Evolutionary conservation across 331 rosid species (phyloP).

Genomic region (Acacia pycnantha): DNA sequence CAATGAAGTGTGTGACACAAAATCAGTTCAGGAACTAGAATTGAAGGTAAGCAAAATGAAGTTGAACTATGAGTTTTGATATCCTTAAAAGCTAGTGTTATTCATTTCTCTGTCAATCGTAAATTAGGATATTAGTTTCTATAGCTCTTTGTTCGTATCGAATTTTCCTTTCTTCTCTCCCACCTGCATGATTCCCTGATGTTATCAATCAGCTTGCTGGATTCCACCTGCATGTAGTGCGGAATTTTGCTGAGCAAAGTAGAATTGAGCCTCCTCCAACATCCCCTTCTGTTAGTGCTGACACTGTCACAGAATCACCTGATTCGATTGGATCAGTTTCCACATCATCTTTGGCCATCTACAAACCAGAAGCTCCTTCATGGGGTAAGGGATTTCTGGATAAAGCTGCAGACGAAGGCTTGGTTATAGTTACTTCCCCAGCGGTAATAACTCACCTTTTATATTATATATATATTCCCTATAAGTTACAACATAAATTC

Average conservation of each 20-base stretch:
- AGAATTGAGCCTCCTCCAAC: slow-evolving; percentile 41
- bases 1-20: slow-evolving; percentile 64
- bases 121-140: neutral
- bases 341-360: slow-evolving; percentile 59
- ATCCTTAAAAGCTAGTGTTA: slow-evolving; percentile 10
- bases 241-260: slow-evolving; percentile 43
- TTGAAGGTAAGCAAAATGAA: slow-evolving; percentile 59
- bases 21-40: slow-evolving; percentile 66
- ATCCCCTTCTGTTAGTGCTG: slow-evolving; percentile 40
- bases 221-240: slow-evolving; percentile 58
- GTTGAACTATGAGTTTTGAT: slow-evolving; percentile 15
- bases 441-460: slow-evolving; percentile 44
- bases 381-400: slow-evolving; percentile 50
- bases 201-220: slow-evolving; percentile 69
- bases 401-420: slow-evolving; percentile 83
- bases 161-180: slow-evolving; percentile 17
- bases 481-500: slow-evolving; percentile 22
- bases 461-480: slow-evolving; percentile 2
- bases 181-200: neutral
- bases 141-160: slow-evolving; percentile 9
- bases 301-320: slow-evolving; percentile 37
- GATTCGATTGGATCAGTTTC: slow-evolving; percentile 48
- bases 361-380: slow-evolving; percentile 45
- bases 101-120: slow-evolving; percentile 10
- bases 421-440: slow-evolving; percentile 75